Conservation (phyloP, 176 grass and related monocot species). For the Raddia distichophylla region DNA sequence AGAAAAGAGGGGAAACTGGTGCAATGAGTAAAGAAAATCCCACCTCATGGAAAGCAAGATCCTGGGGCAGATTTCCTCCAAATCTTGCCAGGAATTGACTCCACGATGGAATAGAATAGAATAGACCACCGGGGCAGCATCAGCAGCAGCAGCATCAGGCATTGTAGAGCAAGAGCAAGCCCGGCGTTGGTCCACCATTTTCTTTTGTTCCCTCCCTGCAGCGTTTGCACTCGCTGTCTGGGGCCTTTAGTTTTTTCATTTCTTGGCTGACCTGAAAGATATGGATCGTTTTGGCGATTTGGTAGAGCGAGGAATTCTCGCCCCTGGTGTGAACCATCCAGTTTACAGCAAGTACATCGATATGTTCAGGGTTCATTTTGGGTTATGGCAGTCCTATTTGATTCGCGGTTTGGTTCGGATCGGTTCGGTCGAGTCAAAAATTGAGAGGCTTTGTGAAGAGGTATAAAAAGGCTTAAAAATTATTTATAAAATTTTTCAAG, state of each 20-base stretch:
- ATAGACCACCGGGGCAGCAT: too few relatives aligned
- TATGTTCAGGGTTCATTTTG: too few relatives aligned
- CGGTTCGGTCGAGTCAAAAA: too few relatives aligned
- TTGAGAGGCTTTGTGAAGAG: too few relatives aligned
- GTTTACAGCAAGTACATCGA: too few relatives aligned
- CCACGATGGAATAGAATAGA: conserved; percentile 40
- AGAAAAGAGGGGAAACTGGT: not conserved
- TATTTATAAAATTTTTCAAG: too few relatives aligned
- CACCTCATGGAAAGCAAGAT: conserved; percentile 72
- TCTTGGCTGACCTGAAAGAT: conserved; percentile 34
- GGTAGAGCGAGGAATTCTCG: not conserved
- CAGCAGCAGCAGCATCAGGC: not conserved
- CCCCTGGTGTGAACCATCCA: not conserved
- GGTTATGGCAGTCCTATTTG: too few relatives aligned
- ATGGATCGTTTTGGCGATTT: conserved; percentile 28
- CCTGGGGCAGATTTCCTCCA: conserved; percentile 69
- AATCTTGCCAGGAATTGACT: conserved; percentile 55
- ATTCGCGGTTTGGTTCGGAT: too few relatives aligned
- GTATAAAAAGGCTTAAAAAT: too few relatives aligned
- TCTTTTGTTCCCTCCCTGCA: conserved; percentile 18
- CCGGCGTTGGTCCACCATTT: conserved; percentile 50
- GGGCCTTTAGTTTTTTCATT: not conserved
- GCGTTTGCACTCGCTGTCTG: not conserved
- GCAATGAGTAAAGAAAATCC: conserved; percentile 62
- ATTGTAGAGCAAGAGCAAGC: too few relatives aligned